phyloP scores from a whole-genome alignment of 2,329 filamentous ascomycete species.

The Chaetothyriales sp. region DNA sequence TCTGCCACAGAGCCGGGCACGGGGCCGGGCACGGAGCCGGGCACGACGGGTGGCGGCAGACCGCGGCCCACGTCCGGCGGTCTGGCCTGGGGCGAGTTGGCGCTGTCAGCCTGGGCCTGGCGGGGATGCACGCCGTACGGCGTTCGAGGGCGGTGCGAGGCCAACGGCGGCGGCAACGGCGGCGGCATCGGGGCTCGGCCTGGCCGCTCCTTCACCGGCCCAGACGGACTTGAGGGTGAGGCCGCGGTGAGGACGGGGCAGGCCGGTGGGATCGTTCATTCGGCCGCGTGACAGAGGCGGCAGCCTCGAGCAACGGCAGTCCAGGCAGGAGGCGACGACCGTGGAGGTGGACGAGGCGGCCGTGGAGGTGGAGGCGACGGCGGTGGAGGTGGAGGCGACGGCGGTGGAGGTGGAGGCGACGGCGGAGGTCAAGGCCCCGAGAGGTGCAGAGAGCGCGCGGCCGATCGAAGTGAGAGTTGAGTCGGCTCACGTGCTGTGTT shows the following conservation, averaged over 20 bases:
- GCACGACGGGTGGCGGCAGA: constrained; percentile 14
- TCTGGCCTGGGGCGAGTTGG: neutral
- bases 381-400: too few relatives aligned
- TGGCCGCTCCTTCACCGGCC: neutral
- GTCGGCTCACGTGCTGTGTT: neutral
- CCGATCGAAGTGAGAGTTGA: neutral
- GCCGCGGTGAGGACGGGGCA: neutral
- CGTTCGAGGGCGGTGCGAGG: constrained; percentile 3
- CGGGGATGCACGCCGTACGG: neutral
- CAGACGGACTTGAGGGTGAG: neutral
- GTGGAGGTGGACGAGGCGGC: too few relatives aligned
- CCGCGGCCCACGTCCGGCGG: constrained; percentile 13
- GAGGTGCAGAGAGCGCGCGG: neutral
- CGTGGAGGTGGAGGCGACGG: too few relatives aligned
- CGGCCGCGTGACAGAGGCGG: neutral
- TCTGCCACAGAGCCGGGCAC: constrained; percentile 11
- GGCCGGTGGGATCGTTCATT: neutral
- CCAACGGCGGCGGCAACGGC: constrained; percentile 7
- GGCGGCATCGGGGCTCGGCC: constrained; percentile 9
- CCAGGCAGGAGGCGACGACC: neutral
- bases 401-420: too few relatives aligned
- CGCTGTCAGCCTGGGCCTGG: neutral
- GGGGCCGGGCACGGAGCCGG: constrained; percentile 6
- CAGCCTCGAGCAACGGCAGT: neutral
- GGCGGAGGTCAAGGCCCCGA: neutral